Evolutionary conservation across 2,329 filamentous ascomycete species (phyloP).

Genomic region (Cercospora berteroae): DNA sequence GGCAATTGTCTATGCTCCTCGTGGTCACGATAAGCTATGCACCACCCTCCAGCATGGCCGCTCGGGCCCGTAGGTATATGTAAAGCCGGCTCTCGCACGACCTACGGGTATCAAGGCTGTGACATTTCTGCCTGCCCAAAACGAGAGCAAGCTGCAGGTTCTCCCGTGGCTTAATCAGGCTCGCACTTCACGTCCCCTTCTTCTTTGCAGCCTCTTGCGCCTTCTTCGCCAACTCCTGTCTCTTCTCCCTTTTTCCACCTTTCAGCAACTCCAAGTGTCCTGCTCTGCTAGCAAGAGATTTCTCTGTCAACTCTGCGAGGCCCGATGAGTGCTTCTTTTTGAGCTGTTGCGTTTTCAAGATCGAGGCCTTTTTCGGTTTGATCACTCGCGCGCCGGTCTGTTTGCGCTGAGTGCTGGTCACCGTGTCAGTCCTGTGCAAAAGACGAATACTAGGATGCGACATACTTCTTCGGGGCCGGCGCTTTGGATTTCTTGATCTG

Average conservation of each 20-base stretch:
- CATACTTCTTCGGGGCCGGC: slow-evolving; percentile 28
- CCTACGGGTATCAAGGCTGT: not conserved
- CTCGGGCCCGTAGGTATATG: not conserved
- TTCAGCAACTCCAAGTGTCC: slow-evolving; percentile 68
- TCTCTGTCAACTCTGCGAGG: slow-evolving; percentile 65
- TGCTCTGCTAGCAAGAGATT: slow-evolving; percentile 62
- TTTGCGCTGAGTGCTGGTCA: slow-evolving; percentile 33
- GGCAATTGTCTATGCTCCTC: not conserved
- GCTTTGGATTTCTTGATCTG: slow-evolving; percentile 34
- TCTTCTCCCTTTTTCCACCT: slow-evolving; percentile 62
- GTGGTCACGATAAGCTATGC: not conserved
- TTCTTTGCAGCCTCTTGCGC: slow-evolving; percentile 4
- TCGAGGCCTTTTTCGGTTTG: slow-evolving; percentile 62
- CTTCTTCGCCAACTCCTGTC: slow-evolving; percentile 28
- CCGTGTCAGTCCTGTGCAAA: not conserved
- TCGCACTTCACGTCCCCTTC: not conserved
- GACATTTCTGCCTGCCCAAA: not conserved
- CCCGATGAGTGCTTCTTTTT: slow-evolving; percentile 66
- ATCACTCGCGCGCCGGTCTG: slow-evolving; percentile 58
- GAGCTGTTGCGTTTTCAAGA: slow-evolving; percentile 62
- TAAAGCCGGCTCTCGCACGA: not conserved
- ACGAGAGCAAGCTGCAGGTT: not conserved
- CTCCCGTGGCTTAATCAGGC: not conserved
- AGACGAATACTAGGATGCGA: not conserved
- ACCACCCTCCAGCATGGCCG: not conserved